A percentile compares a stretch with the other conserved stretches of the same genome.
These are phyloP conservation scores for Xylaria bambusicola DNA, from an alignment of 495 filamentous ascomycete species.

Conservation along the genomic window DNA sequence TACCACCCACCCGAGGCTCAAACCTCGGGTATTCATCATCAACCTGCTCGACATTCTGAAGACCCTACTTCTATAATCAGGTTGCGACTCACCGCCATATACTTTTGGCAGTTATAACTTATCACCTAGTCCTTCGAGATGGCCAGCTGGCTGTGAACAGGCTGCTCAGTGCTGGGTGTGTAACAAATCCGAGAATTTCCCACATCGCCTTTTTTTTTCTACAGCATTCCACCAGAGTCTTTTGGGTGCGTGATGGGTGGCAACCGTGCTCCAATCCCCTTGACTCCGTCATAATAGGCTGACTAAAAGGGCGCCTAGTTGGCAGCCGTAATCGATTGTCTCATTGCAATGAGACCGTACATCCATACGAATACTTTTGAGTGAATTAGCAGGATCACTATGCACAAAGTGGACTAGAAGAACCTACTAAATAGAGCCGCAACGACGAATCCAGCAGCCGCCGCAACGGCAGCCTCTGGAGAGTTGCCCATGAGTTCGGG, in stretches of 20 bases:
- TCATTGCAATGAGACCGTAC: conserved; percentile 47
- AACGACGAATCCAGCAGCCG: conserved; percentile 37
- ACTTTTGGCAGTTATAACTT: not conserved
- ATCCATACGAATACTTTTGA: conserved; percentile 43
- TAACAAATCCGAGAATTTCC: no score
- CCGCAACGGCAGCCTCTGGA: conserved; percentile 37
- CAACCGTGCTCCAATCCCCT: not conserved
- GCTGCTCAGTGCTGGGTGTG: not conserved
- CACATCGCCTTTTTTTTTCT: not conserved
- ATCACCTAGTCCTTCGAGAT: not conserved
- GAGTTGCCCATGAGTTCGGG: conserved; percentile 29
- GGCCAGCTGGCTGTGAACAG: not conserved
- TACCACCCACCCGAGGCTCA: not conserved
- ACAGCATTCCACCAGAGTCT: not conserved
- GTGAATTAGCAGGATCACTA: conserved; percentile 25
- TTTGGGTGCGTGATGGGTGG: not conserved
- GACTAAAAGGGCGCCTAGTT: conserved; percentile 3
- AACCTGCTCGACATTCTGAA: no score
- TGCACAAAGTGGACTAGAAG: not conserved
- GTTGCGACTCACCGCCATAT: no score
- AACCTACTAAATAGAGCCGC: conserved; percentile 40
- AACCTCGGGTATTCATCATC: not conserved
- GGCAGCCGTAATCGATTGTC: conserved; percentile 46
- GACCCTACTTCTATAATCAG: no score
- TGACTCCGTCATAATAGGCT: not conserved